A percentile compares a stretch with the other conserved stretches of the same genome.
Conservation (phyloP, 2,329 filamentous ascomycete genomes). For the Scedosporium aurantiacum region DNA sequence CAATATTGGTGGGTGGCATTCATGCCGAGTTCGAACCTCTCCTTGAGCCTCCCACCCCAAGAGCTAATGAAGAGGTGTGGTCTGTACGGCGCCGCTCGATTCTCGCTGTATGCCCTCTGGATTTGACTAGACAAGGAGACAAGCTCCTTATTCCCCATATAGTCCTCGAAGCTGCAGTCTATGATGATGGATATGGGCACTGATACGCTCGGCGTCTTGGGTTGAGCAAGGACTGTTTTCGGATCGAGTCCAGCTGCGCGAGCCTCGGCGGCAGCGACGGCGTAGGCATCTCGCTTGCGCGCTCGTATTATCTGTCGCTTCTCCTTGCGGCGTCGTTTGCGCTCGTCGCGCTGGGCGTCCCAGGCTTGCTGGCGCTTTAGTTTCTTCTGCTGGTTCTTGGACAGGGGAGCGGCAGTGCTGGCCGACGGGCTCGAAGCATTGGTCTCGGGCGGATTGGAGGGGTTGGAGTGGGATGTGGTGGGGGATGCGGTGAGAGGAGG, state of each 20-base stretch:
- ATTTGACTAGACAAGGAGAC: conserved; percentile 76
- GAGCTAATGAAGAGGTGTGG: conserved; percentile 67
- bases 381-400: conserved; percentile 77
- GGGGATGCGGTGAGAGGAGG: neutral
- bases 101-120: conserved; percentile 82
- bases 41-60: conserved; percentile 63
- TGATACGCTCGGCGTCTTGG: conserved; percentile 31
- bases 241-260: conserved; percentile 31
- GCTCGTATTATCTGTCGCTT: conserved; percentile 37
- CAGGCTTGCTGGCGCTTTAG: conserved; percentile 60
- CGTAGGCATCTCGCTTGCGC: conserved; percentile 38
- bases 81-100: conserved; percentile 55
- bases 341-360: conserved; percentile 58
- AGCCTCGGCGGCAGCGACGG: conserved; percentile 35
- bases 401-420: neutral
- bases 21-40: conserved; percentile 70
- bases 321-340: conserved; percentile 42
- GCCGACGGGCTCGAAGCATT: neutral
- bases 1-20: conserved; percentile 62
- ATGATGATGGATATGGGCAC: conserved; percentile 73
- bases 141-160: conserved; percentile 80
- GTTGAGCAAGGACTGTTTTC: conserved; percentile 18
- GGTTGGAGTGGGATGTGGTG: neutral
- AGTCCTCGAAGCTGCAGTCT: conserved; percentile 83
- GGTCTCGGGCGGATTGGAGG: neutral